These are phyloP conservation scores for Colletotrichum eleusines DNA, from an alignment of 2,329 filamentous ascomycete genomes.

Conservation along the genomic window DNA sequence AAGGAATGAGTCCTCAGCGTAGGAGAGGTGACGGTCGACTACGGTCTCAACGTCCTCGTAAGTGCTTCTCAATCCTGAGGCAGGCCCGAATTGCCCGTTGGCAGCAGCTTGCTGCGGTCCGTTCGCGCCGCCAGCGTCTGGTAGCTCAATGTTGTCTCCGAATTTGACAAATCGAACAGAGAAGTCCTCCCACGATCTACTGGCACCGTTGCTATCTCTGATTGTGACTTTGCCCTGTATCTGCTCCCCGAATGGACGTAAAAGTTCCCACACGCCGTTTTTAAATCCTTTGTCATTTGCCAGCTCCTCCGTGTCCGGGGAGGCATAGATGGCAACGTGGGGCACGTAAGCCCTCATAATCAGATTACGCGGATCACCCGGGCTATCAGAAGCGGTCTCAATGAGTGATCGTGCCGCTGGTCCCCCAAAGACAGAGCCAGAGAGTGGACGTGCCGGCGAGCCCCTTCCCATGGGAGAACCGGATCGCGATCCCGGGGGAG, in stretches of 20 bases:
- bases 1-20: conserved; percentile 73
- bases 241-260: conserved; percentile 91
- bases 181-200: conserved; percentile 88
- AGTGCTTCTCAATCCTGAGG: conserved; percentile 43
- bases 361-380: conserved; percentile 70
- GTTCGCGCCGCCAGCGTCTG: conserved; percentile 55
- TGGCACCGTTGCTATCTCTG: conserved; percentile 88
- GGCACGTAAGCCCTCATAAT: conserved; percentile 90
- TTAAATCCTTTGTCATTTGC: conserved; percentile 86
- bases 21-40: conserved; percentile 82
- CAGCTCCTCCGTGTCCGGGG: conserved; percentile 84
- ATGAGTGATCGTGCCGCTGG: conserved; percentile 59
- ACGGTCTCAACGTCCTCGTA: conserved; percentile 81
- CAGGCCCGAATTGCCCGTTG: conserved; percentile 47
- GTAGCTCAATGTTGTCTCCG: conserved; percentile 67
- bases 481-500: conserved; percentile 76
- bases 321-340: conserved; percentile 88
- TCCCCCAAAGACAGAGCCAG: conserved; percentile 69
- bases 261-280: conserved; percentile 83
- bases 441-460: conserved; percentile 66
- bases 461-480: conserved; percentile 74
- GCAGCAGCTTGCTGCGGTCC: conserved; percentile 43
- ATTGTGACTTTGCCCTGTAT: conserved; percentile 90
- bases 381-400: conserved; percentile 58
- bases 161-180: conserved; percentile 86